A percentile compares a stretch with the other conserved stretches of the same genome.
Evolutionary conservation across 192 early-diverging fungal species (phyloP).

Genomic region (Linnemannia exigua): DNA sequence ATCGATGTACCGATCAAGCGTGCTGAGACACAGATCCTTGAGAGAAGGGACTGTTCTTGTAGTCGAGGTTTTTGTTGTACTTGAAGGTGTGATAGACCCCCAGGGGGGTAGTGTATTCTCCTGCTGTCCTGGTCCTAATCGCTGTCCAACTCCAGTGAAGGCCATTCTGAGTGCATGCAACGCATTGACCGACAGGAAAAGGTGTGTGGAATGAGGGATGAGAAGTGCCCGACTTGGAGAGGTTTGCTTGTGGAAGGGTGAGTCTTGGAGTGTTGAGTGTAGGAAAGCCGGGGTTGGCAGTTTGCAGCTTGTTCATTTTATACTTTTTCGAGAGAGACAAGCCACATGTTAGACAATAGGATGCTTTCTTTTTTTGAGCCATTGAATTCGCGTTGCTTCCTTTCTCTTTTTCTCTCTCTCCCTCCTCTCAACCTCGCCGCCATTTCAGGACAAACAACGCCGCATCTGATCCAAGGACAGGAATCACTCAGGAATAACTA

Average conservation of each 20-base stretch:
- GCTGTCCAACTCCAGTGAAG: constrained; percentile 41
- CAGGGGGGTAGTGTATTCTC: neutral
- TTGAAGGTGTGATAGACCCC: neutral
- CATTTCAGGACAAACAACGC: neutral
- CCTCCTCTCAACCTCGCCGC: neutral
- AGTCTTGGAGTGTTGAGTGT: neutral
- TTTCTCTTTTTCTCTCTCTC: neutral
- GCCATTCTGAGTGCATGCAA: constrained; percentile 18
- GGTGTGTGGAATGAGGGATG: neutral
- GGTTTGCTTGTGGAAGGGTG: neutral
- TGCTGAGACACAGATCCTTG: constrained; percentile 37
- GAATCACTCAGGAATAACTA: neutral
- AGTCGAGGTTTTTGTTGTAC: neutral
- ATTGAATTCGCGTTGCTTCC: neutral
- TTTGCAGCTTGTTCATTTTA: neutral
- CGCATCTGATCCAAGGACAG: neutral
- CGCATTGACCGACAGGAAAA: neutral
- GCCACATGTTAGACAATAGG: neutral
- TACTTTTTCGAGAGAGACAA: neutral
- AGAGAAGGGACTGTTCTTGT: constrained; percentile 29
- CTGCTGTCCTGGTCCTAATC: constrained; percentile 25
- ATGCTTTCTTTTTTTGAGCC: neutral
- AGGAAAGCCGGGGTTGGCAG: neutral
- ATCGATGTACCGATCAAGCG: constrained; percentile 48
- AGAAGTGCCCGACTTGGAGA: neutral